Percentiles rank a stretch among this genome's conserved stretches.
phyloP scores from a whole-genome alignment of 148 eudicot species.

The Vaccinium darrowii region DNA sequence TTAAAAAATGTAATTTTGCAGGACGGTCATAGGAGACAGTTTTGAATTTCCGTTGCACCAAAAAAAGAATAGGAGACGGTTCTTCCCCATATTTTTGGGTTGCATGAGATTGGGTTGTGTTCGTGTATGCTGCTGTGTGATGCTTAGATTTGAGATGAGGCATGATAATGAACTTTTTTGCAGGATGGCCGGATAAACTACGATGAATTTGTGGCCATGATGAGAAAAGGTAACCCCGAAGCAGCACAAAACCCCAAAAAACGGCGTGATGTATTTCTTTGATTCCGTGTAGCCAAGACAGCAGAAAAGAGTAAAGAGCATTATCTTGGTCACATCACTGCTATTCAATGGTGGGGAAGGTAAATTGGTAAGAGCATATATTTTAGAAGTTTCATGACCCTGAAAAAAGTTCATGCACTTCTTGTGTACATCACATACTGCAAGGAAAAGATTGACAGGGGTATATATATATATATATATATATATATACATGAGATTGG shows the following conservation, averaged over 20 bases:
- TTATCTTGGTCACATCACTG: neutral
- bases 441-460: neutral
- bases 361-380: neutral
- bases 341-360: neutral
- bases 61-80: neutral
- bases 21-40: neutral
- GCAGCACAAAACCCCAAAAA: conserved; percentile 35
- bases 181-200: conserved; percentile 84
- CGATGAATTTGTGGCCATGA: conserved; percentile 83
- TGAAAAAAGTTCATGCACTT: neutral
- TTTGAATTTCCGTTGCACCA: too few species aligned
- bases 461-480: neutral
- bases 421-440: neutral
- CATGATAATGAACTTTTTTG: conserved; percentile 2
- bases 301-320: neutral
- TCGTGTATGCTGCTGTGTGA: neutral
- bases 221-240: conserved; percentile 71
- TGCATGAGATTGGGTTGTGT: neutral
- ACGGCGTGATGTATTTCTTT: conserved; percentile 25
- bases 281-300: neutral
- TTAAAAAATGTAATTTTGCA: neutral
- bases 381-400: neutral
- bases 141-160: neutral
- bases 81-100: neutral
- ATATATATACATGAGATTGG: neutral